phyloP scores from a whole-genome alignment of 495 filamentous ascomycete genomes.

The Lophiotrema nucula region DNA sequence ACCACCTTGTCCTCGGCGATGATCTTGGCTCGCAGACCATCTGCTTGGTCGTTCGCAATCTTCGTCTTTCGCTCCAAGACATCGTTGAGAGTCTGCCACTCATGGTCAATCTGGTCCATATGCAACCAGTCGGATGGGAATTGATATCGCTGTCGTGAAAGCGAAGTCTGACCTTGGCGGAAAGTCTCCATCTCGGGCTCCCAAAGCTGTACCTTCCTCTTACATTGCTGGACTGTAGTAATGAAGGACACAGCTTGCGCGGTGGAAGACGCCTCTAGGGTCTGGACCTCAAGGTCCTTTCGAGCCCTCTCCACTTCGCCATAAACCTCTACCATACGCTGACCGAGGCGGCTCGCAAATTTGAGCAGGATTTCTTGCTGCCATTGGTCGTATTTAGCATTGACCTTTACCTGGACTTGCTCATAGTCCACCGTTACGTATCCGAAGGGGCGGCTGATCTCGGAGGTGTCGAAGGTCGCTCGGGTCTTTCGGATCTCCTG shows the following conservation, averaged over 20 bases:
- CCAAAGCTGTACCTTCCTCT: constrained; percentile 88
- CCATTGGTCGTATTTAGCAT: constrained; percentile 99
- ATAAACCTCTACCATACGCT: constrained; percentile 83
- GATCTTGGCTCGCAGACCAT: constrained; percentile 94
- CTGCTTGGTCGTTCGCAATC: constrained; percentile 91
- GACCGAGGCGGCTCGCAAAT: constrained; percentile 86
- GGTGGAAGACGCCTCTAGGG: constrained; percentile 87
- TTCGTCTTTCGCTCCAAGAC: constrained; percentile 84
- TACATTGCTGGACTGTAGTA: constrained; percentile 92
- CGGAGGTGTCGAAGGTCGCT: constrained; percentile 92
- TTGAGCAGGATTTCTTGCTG: constrained; percentile 93
- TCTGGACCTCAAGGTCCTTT: constrained; percentile 82
- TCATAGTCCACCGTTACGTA: constrained; percentile 95
- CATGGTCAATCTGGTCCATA: constrained; percentile 88
- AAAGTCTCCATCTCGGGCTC: constrained; percentile 94
- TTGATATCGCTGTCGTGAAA: constrained; percentile 85
- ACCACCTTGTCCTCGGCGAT: constrained; percentile 89
- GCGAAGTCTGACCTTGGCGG: constrained; percentile 86
- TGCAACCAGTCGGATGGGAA: constrained; percentile 91
- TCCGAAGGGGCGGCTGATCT: constrained; percentile 85
- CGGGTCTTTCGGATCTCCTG: constrained; percentile 92
- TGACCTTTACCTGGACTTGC: constrained; percentile 96
- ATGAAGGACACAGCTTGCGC: constrained; percentile 97
- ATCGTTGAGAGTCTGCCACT: constrained; percentile 90
- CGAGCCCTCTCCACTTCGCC: constrained; percentile 85